Conservation (phyloP, 495 filamentous ascomycete genomes). For the Aspergillus conjunctus region DNA sequence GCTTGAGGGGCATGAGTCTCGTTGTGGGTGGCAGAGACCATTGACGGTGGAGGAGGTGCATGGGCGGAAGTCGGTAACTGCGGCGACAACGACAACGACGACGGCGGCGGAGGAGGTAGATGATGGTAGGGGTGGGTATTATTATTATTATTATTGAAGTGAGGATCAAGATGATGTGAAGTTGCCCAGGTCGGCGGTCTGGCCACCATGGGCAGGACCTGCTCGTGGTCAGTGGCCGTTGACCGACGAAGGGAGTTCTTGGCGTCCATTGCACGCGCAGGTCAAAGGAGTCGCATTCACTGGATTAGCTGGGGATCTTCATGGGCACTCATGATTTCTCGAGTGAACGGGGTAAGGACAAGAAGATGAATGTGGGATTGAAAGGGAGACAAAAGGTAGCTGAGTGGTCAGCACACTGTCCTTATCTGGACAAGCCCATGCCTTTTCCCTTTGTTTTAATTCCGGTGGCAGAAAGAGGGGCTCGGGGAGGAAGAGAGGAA, state of each 20-base stretch:
- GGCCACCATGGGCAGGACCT: conserved; percentile 34
- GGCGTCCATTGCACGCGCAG: conserved; percentile 37
- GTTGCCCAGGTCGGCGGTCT: conserved; percentile 24
- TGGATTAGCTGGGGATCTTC: conserved; percentile 28
- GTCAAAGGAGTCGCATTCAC: conserved; percentile 24
- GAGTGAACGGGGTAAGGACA: conserved; percentile 13
- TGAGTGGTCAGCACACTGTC: conserved; percentile 36
- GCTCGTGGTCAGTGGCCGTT: conserved; percentile 28
- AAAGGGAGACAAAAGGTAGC: conserved; percentile 21
- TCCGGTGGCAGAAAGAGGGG: conserved; percentile 15
- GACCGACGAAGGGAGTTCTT: conserved; percentile 30
- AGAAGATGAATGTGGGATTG: conserved; percentile 4
- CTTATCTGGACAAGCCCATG: conserved; percentile 33
- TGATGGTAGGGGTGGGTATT: conserved; percentile 18
- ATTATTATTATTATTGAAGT: conserved; percentile 19
- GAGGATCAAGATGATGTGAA: conserved; percentile 16
- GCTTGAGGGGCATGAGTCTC: conserved; percentile 8
- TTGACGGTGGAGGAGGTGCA: conserved; percentile 15
- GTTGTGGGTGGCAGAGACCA: conserved; percentile 6
- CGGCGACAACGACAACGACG: conserved; percentile 1
- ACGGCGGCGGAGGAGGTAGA: background rate
- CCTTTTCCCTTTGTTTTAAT: conserved; percentile 5
- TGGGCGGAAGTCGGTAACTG: conserved; percentile 5
- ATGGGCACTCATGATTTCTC: conserved; percentile 25
- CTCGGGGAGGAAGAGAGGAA: conserved; percentile 21